A percentile compares a stretch with the other conserved stretches of the same genome.
phyloP scores from a whole-genome alignment of 495 filamentous ascomycete species.

The Haplographium delicatum region DNA sequence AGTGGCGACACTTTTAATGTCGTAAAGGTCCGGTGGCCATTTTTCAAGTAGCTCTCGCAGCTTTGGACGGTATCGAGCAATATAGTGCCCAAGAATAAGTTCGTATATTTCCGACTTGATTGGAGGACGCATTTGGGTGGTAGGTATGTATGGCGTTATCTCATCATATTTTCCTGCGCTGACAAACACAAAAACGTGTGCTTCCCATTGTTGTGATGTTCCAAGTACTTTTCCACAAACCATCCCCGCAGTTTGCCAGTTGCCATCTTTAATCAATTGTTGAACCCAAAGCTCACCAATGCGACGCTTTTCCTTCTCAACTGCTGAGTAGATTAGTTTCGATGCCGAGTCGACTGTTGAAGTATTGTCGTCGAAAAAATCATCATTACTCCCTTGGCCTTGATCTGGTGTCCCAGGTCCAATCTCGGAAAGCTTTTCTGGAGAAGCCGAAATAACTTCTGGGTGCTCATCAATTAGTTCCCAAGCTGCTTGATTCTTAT shows the following conservation, averaged over 20 bases:
- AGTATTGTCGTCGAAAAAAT: slow-evolving; percentile 74
- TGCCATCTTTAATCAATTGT: slow-evolving; percentile 63
- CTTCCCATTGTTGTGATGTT: slow-evolving; percentile 81
- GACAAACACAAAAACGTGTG: slow-evolving; percentile 89
- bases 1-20: slow-evolving; percentile 60
- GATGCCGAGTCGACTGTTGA: slow-evolving; percentile 53
- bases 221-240: slow-evolving; percentile 75
- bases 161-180: slow-evolving; percentile 80
- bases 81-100: slow-evolving; percentile 78
- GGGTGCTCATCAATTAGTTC: slow-evolving; percentile 80
- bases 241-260: slow-evolving; percentile 74
- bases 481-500: slow-evolving; percentile 82
- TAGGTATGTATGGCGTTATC: slow-evolving; percentile 78
- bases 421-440: slow-evolving; percentile 30
- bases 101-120: slow-evolving; percentile 84
- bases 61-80: slow-evolving; percentile 58
- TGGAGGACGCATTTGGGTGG: slow-evolving; percentile 64
- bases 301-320: slow-evolving; percentile 83
- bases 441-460: slow-evolving; percentile 50
- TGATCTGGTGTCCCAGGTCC: slow-evolving; percentile 46
- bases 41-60: slow-evolving; percentile 74
- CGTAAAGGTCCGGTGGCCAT: slow-evolving; percentile 84
- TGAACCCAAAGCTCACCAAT: slow-evolving; percentile 92
- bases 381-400: slow-evolving; percentile 54
- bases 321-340: slow-evolving; percentile 47